phyloP scores from a whole-genome alignment of 495 filamentous ascomycete species.

The Penicillium angulare region DNA sequence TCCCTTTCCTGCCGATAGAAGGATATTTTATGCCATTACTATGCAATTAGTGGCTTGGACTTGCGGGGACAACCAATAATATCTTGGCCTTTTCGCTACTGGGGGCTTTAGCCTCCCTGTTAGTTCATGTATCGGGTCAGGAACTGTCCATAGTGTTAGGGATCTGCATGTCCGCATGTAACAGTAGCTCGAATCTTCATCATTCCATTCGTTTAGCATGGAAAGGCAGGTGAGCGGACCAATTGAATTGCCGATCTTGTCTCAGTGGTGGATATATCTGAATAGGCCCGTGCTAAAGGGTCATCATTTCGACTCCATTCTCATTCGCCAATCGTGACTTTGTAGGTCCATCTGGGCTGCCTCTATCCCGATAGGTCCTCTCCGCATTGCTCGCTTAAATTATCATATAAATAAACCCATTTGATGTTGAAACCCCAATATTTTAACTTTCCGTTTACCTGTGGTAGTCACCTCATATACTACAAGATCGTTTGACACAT shows the following conservation, averaged over 20 bases:
- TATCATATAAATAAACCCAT: too few relatives aligned
- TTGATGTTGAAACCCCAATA: too few relatives aligned
- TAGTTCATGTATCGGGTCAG: constrained; percentile 1
- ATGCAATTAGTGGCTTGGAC: constrained; percentile 11
- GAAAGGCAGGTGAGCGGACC: not conserved
- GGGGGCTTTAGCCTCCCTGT: constrained; percentile 5
- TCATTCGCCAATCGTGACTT: too few relatives aligned
- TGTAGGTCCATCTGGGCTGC: too few relatives aligned
- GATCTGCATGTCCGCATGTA: constrained; percentile 11
- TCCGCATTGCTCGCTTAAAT: too few relatives aligned
- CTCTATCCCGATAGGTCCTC: too few relatives aligned
- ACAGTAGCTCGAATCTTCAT: not conserved
- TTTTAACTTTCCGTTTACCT: too few relatives aligned
- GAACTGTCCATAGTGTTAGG: not conserved
- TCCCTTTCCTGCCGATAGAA: constrained; percentile 10
- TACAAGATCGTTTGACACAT: too few relatives aligned
- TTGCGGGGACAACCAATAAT: constrained; percentile 14
- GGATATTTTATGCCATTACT: constrained; percentile 5
- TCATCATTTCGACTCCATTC: too few relatives aligned
- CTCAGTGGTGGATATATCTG: not conserved
- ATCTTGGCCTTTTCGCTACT: constrained; percentile 11
- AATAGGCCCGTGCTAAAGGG: not conserved
- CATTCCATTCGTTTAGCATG: constrained; percentile 1
- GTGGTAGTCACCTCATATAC: too few relatives aligned
- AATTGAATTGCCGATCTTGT: constrained; percentile 3